Conservation (phyloP, 2,329 filamentous ascomycete species). For the Hypoxylon sp. region DNA sequence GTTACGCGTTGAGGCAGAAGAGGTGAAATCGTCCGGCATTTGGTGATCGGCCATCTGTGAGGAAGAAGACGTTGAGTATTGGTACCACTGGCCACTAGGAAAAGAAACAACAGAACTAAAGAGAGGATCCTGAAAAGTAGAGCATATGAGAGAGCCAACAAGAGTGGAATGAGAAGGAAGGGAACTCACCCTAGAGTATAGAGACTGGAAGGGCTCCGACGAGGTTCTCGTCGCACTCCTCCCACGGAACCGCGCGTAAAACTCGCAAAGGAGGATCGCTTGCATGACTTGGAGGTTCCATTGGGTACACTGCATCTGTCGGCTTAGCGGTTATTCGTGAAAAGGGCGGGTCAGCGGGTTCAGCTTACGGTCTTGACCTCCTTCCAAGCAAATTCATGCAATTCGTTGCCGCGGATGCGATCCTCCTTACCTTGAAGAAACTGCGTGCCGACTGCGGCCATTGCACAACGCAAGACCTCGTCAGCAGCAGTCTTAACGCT, state of each 20-base stretch:
- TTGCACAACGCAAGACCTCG: conserved; percentile 66
- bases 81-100: conserved; percentile 51
- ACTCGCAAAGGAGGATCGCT: conserved; percentile 68
- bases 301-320: conserved; percentile 59
- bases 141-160: conserved; percentile 54
- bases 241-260: conserved; percentile 69
- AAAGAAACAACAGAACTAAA: conserved; percentile 55
- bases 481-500: conserved; percentile 61
- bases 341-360: not conserved
- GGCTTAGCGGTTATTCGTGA: conserved; percentile 34
- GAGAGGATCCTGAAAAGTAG: conserved; percentile 55
- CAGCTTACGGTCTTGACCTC: conserved; percentile 66
- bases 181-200: conserved; percentile 70
- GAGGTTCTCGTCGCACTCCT: conserved; percentile 63
- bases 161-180: conserved; percentile 54
- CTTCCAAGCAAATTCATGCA: conserved; percentile 67
- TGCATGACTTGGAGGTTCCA: conserved; percentile 69
- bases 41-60: conserved; percentile 60
- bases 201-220: conserved; percentile 65
- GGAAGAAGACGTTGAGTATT: conserved; percentile 56
- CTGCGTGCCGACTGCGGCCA: conserved; percentile 71
- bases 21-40: conserved; percentile 47
- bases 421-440: conserved; percentile 65
- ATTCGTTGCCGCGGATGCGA: conserved; percentile 64
- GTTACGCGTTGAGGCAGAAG: conserved; percentile 48